These are phyloP conservation scores for Eucalyptus globulus DNA, from an alignment of 345 rosid genomes.

Conservation along the genomic window DNA sequence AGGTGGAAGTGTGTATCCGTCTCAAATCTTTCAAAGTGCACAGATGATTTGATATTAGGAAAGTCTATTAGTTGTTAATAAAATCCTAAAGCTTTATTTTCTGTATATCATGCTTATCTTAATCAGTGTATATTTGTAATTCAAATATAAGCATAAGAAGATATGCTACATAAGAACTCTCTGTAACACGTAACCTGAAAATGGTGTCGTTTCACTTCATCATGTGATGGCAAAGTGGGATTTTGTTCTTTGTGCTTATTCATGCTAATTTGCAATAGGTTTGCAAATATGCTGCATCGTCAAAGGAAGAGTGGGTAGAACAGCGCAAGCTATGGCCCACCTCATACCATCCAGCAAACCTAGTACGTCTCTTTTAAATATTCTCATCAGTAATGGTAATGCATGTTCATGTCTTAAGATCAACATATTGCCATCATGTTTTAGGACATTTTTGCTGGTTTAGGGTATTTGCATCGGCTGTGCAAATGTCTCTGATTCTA, in stretches of 20 bases:
- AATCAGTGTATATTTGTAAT: neutral
- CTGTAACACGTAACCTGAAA: neutral
- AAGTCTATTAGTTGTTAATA: neutral
- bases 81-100: neutral
- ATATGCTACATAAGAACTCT: neutral
- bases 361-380: conserved; percentile 32
- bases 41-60: neutral
- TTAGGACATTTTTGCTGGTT: neutral
- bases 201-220: neutral
- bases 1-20: neutral
- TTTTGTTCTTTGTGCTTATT: neutral
- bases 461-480: neutral
- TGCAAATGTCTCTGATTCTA: neutral
- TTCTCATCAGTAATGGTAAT: neutral
- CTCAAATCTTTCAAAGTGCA: neutral
- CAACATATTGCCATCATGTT: neutral
- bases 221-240: neutral
- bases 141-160: neutral
- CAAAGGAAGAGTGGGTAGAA: conserved; percentile 83
- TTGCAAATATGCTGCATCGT: conserved; percentile 51
- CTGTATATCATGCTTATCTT: neutral
- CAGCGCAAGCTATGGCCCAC: conserved; percentile 94
- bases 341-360: conserved; percentile 77
- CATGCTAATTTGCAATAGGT: conserved; percentile 23
- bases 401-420: neutral